phyloP scores from a whole-genome alignment of 345 rosid genomes.

The Luvunga scandens region DNA sequence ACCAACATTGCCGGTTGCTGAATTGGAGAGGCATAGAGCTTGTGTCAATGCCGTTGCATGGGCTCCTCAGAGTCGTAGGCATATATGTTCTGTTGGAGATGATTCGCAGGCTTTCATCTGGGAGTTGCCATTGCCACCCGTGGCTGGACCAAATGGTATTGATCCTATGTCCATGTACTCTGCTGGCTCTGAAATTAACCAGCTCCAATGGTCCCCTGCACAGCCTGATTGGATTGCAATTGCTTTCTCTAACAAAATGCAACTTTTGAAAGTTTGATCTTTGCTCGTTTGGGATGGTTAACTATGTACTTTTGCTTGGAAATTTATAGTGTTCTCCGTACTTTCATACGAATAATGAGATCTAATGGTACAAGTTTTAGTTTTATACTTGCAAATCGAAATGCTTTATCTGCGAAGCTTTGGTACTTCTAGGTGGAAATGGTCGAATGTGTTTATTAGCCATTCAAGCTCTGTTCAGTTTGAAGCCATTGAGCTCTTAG shows the following conservation, averaged over 20 bases:
- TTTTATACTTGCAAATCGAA: background rate
- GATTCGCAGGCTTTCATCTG: slow-evolving; percentile 81
- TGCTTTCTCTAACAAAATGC: slow-evolving; percentile 82
- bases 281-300: background rate
- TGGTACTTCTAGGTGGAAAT: background rate
- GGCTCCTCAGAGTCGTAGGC: slow-evolving; percentile 81
- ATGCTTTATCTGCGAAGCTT: background rate
- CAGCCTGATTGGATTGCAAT: slow-evolving; percentile 92
- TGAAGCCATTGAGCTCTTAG: no score
- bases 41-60: slow-evolving; percentile 75
- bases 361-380: background rate
- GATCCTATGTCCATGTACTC: slow-evolving; percentile 89
- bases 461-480: background rate
- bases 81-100: slow-evolving; percentile 87
- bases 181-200: slow-evolving; percentile 82
- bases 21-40: slow-evolving; percentile 66
- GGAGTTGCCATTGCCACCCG: slow-evolving; percentile 87
- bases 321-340: no score
- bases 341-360: background rate
- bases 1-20: slow-evolving; percentile 70
- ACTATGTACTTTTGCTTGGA: background rate
- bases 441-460: background rate
- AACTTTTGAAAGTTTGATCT: slow-evolving; percentile 85
- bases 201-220: slow-evolving; percentile 86
- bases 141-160: slow-evolving; percentile 92